phyloP scores from a whole-genome alignment of 345 rosid genomes.

The Aurinia saxatilis region DNA sequence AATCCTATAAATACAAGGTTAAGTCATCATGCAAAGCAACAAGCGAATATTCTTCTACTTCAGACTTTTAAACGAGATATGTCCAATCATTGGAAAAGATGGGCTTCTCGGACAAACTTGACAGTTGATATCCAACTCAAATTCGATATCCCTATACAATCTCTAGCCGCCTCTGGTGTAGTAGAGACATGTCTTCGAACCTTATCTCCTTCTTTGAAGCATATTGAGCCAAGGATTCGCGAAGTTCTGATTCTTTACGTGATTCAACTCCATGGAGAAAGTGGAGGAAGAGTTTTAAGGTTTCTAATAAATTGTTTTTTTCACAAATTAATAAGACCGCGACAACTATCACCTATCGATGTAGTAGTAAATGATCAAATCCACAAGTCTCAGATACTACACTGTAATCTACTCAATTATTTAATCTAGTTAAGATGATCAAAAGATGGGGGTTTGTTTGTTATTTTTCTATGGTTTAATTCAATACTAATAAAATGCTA shows the following conservation, averaged over 20 bases:
- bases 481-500: too few relatives aligned
- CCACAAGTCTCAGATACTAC: too few relatives aligned
- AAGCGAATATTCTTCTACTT: neutral
- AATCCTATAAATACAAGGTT: too few relatives aligned
- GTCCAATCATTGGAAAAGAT: neutral
- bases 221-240: neutral
- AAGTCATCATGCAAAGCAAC: neutral
- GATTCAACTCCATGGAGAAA: conserved; percentile 1
- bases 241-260: neutral
- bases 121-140: neutral
- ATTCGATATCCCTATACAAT: neutral
- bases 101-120: neutral
- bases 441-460: too few relatives aligned
- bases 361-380: too few relatives aligned
- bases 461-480: too few relatives aligned
- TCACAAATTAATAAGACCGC: too few relatives aligned
- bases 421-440: too few relatives aligned
- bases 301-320: too few relatives aligned
- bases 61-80: neutral
- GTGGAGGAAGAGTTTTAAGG: neutral
- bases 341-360: too few relatives aligned
- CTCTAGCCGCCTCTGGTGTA: neutral
- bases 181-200: neutral
- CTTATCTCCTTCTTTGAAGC: neutral
- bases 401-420: too few relatives aligned